A percentile compares a stretch with the other conserved stretches of the same genome.
phyloP scores from a whole-genome alignment of 1,284 basidiomycete genomes.

The Mycena citricolor region DNA sequence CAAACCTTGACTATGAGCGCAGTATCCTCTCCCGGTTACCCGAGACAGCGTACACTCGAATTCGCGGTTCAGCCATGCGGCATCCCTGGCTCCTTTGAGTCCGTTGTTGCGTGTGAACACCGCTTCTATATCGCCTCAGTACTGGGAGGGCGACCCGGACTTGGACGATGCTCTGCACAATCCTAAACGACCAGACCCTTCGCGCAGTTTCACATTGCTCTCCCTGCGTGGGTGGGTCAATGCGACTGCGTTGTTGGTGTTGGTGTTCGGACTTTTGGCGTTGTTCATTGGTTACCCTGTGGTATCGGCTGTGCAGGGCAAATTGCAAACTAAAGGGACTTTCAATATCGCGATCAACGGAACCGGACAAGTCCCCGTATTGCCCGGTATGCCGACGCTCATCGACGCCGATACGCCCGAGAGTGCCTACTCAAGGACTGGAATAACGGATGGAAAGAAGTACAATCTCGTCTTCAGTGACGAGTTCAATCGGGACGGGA shows the following conservation, averaged over 20 bases:
- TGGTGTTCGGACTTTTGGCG: conserved; percentile 59
- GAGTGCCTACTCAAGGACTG: conserved; percentile 51
- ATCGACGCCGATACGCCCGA: conserved; percentile 73
- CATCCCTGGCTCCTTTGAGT: conserved; percentile 15
- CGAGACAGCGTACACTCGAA: conserved; percentile 43
- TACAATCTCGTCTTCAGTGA: conserved; percentile 90
- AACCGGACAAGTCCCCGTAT: conserved; percentile 67
- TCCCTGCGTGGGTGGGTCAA: conserved; percentile 78
- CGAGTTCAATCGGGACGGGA: conserved; percentile 83
- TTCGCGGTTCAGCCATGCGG: conserved; percentile 56
- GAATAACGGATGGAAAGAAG: conserved; percentile 63
- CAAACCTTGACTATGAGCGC: conserved; percentile 14
- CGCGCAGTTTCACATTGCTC: conserved; percentile 63
- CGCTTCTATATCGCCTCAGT: conserved; percentile 56
- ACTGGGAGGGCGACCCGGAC: conserved; percentile 78
- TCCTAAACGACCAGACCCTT: conserved; percentile 61
- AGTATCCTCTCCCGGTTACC: conserved; percentile 56
- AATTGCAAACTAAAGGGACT: conserved; percentile 36
- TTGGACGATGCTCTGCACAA: conserved; percentile 77
- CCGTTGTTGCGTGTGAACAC: conserved; percentile 24
- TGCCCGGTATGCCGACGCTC: conserved; percentile 54
- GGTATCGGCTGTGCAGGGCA: conserved; percentile 49
- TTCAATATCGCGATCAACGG: conserved; percentile 78
- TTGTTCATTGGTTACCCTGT: conserved; percentile 84
- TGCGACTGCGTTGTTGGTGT: conserved; percentile 54